Conservation (phyloP, 2,329 filamentous ascomycete species). For the Alternaria dauci region DNA sequence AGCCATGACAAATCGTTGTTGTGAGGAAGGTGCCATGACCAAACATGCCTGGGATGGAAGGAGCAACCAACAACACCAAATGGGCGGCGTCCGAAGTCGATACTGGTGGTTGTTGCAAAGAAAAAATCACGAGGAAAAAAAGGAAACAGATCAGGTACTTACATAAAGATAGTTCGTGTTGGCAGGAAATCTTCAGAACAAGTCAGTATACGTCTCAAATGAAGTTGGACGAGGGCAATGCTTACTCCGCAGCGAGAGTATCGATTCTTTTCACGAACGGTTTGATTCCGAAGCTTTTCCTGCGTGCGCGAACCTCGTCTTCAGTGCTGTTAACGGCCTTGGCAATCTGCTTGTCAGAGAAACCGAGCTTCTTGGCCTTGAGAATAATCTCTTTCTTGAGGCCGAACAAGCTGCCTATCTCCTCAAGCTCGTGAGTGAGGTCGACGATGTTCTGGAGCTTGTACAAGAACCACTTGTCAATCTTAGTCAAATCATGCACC, state of each 20-base stretch:
- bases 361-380: conserved; percentile 96
- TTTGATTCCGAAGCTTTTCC: conserved; percentile 85
- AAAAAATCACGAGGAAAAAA: no score
- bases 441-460: conserved; percentile 98
- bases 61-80: no score
- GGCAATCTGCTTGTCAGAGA: conserved; percentile 96
- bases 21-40: no score
- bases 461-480: conserved; percentile 99
- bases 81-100: no score
- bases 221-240: no score
- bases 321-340: conserved; percentile 84
- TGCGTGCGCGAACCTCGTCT: conserved; percentile 84
- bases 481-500: conserved; percentile 94
- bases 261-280: conserved; percentile 99
- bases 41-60: no score
- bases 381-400: conserved; percentile 88
- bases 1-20: no score
- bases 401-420: conserved; percentile 80
- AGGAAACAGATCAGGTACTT: background rate
- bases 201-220: no score
- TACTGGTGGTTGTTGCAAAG: no score
- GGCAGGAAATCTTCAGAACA: no score
- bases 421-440: conserved; percentile 84
- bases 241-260: conserved; percentile 94
- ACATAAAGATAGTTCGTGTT: conserved; percentile 12